Conservation (phyloP, 306 rosid genomes). For the Pyrus bretschneideri region DNA sequence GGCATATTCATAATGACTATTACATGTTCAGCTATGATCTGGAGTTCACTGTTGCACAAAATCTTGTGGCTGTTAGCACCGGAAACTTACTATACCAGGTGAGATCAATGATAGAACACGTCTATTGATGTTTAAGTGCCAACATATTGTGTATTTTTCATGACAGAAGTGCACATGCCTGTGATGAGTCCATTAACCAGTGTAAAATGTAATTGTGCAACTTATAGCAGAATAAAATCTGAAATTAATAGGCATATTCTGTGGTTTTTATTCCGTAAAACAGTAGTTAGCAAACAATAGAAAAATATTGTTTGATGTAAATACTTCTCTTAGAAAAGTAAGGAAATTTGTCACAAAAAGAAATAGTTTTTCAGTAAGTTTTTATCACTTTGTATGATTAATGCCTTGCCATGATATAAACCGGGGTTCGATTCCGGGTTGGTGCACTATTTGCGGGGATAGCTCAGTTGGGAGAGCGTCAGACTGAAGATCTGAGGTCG, state of each 20-base stretch:
- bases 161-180: conserved; percentile 10
- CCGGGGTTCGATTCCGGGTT: conserved; percentile 22
- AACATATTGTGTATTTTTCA: conserved; percentile 3
- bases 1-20: conserved; percentile 8
- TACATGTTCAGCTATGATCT: conserved; percentile 71
- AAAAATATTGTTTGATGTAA: not conserved
- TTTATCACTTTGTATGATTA: not conserved
- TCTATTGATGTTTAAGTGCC: conserved; percentile 7
- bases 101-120: conserved; percentile 12
- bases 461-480: conserved; percentile 78
- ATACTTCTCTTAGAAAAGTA: not conserved
- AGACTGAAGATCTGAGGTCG: conserved; percentile 65
- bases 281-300: not conserved
- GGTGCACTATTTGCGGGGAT: conserved; percentile 54
- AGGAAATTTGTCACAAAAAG: not conserved
- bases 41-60: conserved; percentile 87
- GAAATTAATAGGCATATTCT: not conserved
- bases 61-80: conserved; percentile 83
- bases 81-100: conserved; percentile 94
- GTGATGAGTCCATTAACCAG: not conserved
- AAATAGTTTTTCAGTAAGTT: not conserved
- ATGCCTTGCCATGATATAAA: conserved; percentile 5
- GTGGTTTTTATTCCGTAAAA: not conserved
- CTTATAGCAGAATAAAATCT: not conserved
- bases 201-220: not conserved